A percentile compares a stretch with the other conserved stretches of the same genome.
These are phyloP conservation scores for Aspergillus bertholletiae DNA, from an alignment of 495 filamentous ascomycete species.

Conservation along the genomic window DNA sequence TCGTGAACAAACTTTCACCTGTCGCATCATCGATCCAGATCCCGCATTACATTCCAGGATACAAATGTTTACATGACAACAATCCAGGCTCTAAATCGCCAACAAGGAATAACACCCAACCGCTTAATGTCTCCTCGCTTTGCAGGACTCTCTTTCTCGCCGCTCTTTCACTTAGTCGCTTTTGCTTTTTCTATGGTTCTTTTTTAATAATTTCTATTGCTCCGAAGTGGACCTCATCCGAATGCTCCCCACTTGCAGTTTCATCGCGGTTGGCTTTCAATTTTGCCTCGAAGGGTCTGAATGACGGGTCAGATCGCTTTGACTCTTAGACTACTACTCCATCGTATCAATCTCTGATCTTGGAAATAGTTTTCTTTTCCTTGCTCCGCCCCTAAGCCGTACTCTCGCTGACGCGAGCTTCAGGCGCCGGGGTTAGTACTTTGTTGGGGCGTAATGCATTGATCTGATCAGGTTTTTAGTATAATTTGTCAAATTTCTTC, in stretches of 20 bases:
- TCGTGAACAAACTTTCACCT: no score
- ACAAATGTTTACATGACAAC: no score
- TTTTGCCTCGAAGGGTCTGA: slow-evolving; percentile 3
- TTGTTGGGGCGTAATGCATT: not conserved
- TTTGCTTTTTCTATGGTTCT: not conserved
- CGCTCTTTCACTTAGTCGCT: not conserved
- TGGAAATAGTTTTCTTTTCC: not conserved
- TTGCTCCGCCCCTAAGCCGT: not conserved
- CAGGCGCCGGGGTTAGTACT: not conserved
- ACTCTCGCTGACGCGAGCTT: not conserved
- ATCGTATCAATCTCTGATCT: no score
- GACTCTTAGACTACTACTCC: no score
- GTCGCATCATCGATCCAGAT: no score
- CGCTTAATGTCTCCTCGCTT: not conserved
- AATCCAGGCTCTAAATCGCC: not conserved
- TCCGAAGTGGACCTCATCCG: slow-evolving; percentile 10
- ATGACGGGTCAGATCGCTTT: slow-evolving; percentile 7
- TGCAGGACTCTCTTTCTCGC: not conserved
- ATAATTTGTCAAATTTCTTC: not conserved
- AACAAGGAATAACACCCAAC: not conserved
- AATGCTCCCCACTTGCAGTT: slow-evolving; percentile 9
- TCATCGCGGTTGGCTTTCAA: slow-evolving; percentile 7
- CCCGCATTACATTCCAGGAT: no score
- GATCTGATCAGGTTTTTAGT: not conserved
- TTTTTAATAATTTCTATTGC: not conserved